These are phyloP conservation scores for Trichoderma arundinaceum DNA, from an alignment of 2,329 filamentous ascomycete genomes.

Conservation along the genomic window DNA sequence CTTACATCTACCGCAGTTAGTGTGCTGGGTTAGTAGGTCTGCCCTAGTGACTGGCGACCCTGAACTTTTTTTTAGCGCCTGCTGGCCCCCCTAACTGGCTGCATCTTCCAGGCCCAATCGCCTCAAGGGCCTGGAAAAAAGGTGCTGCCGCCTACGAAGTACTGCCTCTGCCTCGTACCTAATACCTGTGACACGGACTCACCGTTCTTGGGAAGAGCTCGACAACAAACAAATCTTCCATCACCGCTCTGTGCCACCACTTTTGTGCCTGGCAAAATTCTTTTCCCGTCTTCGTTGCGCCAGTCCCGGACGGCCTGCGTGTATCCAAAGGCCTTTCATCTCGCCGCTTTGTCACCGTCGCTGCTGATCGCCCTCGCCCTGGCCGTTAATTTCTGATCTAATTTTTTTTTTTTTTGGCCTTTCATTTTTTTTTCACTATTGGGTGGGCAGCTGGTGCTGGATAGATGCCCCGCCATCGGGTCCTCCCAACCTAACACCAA, in stretches of 20 bases:
- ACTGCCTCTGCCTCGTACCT: constrained; percentile 6
- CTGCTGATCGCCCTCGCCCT: constrained; percentile 2
- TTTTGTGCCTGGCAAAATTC: constrained; percentile 4
- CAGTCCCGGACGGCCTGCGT: neutral
- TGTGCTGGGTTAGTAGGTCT: neutral
- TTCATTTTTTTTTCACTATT: constrained; percentile 6
- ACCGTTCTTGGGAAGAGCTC: constrained; percentile 2
- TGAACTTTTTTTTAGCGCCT: constrained; percentile 25
- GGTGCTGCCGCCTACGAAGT: neutral
- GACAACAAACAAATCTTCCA: constrained; percentile 9
- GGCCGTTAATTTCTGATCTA: constrained; percentile 16
- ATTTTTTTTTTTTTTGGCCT: constrained; percentile 18
- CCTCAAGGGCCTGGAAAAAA: constrained; percentile 4
- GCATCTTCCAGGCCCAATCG: constrained; percentile 1
- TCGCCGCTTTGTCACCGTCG: neutral
- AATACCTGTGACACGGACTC: constrained; percentile 1
- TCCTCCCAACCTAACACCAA: constrained; percentile 33
- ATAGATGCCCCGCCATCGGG: constrained; percentile 34
- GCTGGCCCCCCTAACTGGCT: constrained; percentile 21
- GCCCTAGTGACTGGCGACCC: constrained; percentile 14
- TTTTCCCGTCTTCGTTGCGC: neutral
- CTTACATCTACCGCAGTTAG: neutral
- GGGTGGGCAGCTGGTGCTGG: constrained; percentile 29
- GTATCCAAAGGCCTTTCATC: neutral
- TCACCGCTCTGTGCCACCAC: constrained; percentile 24